Percentiles rank a stretch among this genome's conserved stretches.
Evolutionary conservation across 2,329 filamentous ascomycete genomes (phyloP).

Genomic region (Ascomycota sp.): DNA sequence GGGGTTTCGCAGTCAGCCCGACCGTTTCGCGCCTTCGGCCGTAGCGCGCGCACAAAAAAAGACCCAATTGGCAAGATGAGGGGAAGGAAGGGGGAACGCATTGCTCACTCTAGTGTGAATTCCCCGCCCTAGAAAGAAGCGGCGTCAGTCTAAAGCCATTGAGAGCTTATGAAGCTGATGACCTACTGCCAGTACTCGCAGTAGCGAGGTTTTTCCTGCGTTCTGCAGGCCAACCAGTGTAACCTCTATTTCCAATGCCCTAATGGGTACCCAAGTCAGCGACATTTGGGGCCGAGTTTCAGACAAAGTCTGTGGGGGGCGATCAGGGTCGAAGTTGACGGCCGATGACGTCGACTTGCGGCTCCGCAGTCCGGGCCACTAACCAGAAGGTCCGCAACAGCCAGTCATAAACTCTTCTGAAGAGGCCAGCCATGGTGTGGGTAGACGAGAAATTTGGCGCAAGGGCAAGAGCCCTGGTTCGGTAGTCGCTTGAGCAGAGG

Average conservation of each 20-base stretch:
- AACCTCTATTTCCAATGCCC: constrained; percentile 98
- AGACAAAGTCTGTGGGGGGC: too few relatives aligned
- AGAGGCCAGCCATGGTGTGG: constrained; percentile 73
- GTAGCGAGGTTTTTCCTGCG: constrained; percentile 87
- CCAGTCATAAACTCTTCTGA: constrained; percentile 95
- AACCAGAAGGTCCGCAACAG: constrained; percentile 93
- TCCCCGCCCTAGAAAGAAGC: constrained; percentile 56
- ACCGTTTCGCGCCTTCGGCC: not conserved
- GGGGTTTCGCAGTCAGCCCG: constrained; percentile 6
- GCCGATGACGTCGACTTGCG: not conserved
- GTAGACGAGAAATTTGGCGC: too few relatives aligned
- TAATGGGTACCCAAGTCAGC: constrained; percentile 14
- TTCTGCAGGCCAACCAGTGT: constrained; percentile 98
- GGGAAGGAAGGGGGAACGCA: constrained; percentile 2
- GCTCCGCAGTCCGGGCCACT: constrained; percentile 14
- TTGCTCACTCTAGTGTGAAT: constrained; percentile 88
- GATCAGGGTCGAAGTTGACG: too few relatives aligned
- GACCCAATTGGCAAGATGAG: too few relatives aligned
- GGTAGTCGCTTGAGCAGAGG: not conserved
- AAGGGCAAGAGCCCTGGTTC: too few relatives aligned
- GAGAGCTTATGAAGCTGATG: not conserved
- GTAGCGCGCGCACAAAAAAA: not conserved
- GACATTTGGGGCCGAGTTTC: too few relatives aligned
- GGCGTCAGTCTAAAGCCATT: constrained; percentile 5
- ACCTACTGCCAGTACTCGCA: constrained; percentile 86